These are phyloP conservation scores for Iberis pinnata DNA, from an alignment of 345 rosid genomes.

Conservation along the genomic window DNA sequence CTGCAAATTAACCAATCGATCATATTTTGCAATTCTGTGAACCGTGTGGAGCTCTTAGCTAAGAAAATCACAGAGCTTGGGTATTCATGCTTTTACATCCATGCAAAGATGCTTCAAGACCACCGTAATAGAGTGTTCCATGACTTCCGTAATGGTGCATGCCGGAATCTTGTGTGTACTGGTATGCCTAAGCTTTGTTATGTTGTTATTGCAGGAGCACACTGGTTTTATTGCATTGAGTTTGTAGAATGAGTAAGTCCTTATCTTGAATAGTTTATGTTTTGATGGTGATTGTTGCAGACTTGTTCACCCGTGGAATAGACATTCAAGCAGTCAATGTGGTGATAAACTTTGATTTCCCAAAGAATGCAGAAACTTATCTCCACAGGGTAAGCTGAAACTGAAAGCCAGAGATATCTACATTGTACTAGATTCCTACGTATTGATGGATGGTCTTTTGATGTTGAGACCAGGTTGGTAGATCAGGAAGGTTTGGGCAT, in stretches of 20 bases:
- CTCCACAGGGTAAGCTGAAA: slow-evolving; percentile 73
- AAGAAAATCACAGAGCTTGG: slow-evolving; percentile 96
- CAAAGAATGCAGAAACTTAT: slow-evolving; percentile 83
- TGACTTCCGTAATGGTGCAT: slow-evolving; percentile 95
- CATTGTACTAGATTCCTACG: neutral
- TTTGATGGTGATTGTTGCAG: slow-evolving; percentile 42
- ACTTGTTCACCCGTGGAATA: slow-evolving; percentile 84
- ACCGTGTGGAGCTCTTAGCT: slow-evolving; percentile 87
- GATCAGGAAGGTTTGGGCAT: slow-evolving; percentile 94
- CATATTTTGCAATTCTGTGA: slow-evolving; percentile 91
- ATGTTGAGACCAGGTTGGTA: slow-evolving; percentile 56
- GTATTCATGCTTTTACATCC: slow-evolving; percentile 87
- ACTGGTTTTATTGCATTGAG: neutral
- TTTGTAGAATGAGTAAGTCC: neutral
- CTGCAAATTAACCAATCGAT: slow-evolving; percentile 93
- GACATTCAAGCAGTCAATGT: slow-evolving; percentile 95
- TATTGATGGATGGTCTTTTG: slow-evolving; percentile 3
- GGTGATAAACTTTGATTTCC: slow-evolving; percentile 76
- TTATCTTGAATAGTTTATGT: slow-evolving; percentile 5
- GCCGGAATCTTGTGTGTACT: slow-evolving; percentile 94
- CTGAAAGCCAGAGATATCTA: neutral
- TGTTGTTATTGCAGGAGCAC: slow-evolving; percentile 1
- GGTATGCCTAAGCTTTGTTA: slow-evolving; percentile 38
- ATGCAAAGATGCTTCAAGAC: slow-evolving; percentile 95
- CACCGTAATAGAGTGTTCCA: slow-evolving; percentile 94